phyloP scores from a whole-genome alignment of 805 yeast species.

The Barnettozyma pratensis region DNA sequence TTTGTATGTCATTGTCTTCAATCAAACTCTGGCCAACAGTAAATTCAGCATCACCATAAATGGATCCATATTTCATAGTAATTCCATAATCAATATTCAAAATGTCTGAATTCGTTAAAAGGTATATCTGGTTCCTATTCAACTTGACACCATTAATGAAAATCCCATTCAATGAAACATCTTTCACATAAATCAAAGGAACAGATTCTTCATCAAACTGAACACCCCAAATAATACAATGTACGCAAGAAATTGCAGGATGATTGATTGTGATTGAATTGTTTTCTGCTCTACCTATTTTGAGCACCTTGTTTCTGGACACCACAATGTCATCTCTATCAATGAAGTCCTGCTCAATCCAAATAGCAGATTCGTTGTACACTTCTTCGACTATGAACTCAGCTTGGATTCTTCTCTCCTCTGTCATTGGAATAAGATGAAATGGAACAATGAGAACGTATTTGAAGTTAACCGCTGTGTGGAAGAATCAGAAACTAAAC shows the following conservation, averaged over 20 bases:
- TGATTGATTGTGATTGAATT: conserved; percentile 31
- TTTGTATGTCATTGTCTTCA: conserved; percentile 19
- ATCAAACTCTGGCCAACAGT: conserved; percentile 13
- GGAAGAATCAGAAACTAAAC: neutral
- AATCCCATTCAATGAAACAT: conserved; percentile 48
- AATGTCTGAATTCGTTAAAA: conserved; percentile 35
- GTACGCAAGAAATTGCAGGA: conserved; percentile 39
- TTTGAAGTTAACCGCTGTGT: neutral
- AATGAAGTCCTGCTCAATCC: neutral
- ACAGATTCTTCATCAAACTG: conserved; percentile 43
- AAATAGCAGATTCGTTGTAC: neutral
- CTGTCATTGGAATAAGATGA: neutral
- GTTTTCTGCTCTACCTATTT: conserved; percentile 38
- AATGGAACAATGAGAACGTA: no score
- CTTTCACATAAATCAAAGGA: conserved; percentile 46
- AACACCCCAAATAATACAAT: conserved; percentile 44
- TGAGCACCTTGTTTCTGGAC: conserved; percentile 29
- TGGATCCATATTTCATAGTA: conserved; percentile 18
- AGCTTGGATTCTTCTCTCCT: neutral
- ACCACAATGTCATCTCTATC: conserved; percentile 17
- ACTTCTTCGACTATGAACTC: neutral
- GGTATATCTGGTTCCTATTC: conserved; percentile 27
- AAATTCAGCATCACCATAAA: conserved; percentile 12
- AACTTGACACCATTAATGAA: conserved; percentile 33
- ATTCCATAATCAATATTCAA: conserved; percentile 33